These are phyloP conservation scores for Apiospora sp. DNA, from an alignment of 2,329 filamentous ascomycete genomes.

Conservation along the genomic window DNA sequence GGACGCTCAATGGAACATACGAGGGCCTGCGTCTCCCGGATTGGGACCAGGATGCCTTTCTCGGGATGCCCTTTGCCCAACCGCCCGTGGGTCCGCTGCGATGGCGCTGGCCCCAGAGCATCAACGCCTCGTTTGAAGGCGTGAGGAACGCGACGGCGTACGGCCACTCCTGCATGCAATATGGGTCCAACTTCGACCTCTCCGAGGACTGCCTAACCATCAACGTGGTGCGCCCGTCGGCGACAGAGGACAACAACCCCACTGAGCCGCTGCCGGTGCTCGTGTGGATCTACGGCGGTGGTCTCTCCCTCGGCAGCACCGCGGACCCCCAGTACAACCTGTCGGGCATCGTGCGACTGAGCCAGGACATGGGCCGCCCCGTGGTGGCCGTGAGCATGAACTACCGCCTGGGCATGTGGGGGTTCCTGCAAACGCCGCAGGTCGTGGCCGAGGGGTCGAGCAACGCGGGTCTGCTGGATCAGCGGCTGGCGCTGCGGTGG, in stretches of 20 bases:
- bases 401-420: conserved; percentile 52
- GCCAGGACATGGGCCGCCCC: conserved; percentile 59
- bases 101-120: conserved; percentile 46
- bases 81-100: conserved; percentile 46
- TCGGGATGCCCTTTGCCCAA: conserved; percentile 51
- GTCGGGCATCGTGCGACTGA: conserved; percentile 59
- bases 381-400: conserved; percentile 49
- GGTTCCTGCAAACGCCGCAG: conserved; percentile 57
- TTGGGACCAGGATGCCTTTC: conserved; percentile 51
- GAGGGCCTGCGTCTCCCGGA: conserved; percentile 42
- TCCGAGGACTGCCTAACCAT: conserved; percentile 58
- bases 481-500: conserved; percentile 60
- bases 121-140: conserved; percentile 49
- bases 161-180: conserved; percentile 56
- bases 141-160: conserved; percentile 51
- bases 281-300: conserved; percentile 56
- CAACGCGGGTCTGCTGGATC: conserved; percentile 60
- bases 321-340: conserved; percentile 62
- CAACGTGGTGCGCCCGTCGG: conserved; percentile 50
- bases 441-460: conserved; percentile 50
- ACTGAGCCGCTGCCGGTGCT: conserved; percentile 55
- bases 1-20: conserved; percentile 45
- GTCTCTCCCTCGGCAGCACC: conserved; percentile 52
- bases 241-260: conserved; percentile 33
- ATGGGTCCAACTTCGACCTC: conserved; percentile 49